phyloP scores from a whole-genome alignment of 1,284 basidiomycete species.

The Trichosporon sp. region DNA sequence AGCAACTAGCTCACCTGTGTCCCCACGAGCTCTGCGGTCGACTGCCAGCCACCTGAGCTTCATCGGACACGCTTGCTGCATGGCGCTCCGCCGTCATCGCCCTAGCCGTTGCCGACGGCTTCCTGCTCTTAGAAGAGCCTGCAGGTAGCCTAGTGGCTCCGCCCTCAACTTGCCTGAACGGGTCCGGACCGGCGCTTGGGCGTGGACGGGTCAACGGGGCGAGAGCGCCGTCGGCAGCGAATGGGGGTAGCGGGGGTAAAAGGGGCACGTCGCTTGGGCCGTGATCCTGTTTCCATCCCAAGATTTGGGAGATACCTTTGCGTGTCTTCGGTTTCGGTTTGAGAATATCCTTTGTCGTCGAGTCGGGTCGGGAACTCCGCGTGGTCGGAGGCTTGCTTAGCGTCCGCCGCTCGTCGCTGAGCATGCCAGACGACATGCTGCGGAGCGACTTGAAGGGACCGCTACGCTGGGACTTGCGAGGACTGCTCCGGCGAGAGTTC shows the following conservation, averaged over 20 bases:
- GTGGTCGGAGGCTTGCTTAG: background rate
- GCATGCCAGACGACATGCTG: constrained; percentile 1
- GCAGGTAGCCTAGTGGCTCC: background rate
- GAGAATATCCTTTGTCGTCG: background rate
- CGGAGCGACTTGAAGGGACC: constrained; percentile 3
- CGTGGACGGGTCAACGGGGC: background rate
- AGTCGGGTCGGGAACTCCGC: background rate
- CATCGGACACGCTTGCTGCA: background rate
- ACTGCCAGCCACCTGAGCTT: background rate
- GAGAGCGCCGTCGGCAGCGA: background rate
- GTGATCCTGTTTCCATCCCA: constrained; percentile 2
- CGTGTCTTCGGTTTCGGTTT: constrained; percentile 2
- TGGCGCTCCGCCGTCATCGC: constrained; percentile 8
- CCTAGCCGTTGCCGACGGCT: background rate
- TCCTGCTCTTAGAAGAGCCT: background rate
- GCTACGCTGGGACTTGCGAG: constrained; percentile 1
- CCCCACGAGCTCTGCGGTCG: too few relatives aligned
- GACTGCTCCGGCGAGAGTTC: constrained; percentile 2
- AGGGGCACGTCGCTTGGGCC: background rate
- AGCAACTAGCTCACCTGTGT: background rate
- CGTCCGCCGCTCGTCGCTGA: constrained; percentile 8
- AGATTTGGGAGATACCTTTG: constrained; percentile 12
- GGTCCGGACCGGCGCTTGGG: constrained; percentile 2
- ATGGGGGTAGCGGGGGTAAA: background rate
- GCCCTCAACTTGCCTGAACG: background rate